These are phyloP conservation scores for Colletotrichum graminicola DNA, from an alignment of 2,329 filamentous ascomycete species.

Conservation along the genomic window DNA sequence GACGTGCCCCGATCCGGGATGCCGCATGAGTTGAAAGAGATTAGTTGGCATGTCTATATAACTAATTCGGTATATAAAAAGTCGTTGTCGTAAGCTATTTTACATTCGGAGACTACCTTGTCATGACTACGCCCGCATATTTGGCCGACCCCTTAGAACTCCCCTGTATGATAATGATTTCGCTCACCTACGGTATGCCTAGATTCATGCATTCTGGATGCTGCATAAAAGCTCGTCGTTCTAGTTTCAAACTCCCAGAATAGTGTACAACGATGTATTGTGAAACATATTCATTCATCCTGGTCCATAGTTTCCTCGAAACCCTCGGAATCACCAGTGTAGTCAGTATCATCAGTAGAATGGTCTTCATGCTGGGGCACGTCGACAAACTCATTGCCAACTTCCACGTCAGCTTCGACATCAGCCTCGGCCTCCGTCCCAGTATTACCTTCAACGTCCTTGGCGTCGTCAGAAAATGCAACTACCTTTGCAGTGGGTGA, in stretches of 20 bases:
- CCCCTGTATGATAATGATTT: background rate
- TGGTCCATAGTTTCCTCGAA: slow-evolving; percentile 41
- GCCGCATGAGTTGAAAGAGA: slow-evolving; percentile 22
- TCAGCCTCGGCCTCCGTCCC: background rate
- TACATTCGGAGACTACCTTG: background rate
- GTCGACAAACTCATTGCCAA: slow-evolving; percentile 26
- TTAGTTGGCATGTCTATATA: slow-evolving; percentile 3
- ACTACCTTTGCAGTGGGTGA: slow-evolving; percentile 66
- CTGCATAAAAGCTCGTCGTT: background rate
- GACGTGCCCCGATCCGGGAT: slow-evolving; percentile 12
- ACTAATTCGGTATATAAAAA: background rate
- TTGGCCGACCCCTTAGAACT: slow-evolving; percentile 7
- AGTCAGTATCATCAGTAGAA: slow-evolving; percentile 20
- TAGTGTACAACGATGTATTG: slow-evolving; percentile 9
- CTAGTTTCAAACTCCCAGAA: background rate
- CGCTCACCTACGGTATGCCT: slow-evolving; percentile 6
- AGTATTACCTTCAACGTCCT: slow-evolving; percentile 2
- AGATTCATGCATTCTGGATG: slow-evolving; percentile 1
- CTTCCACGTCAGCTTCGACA: slow-evolving; percentile 1
- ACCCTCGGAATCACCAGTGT: slow-evolving; percentile 36
- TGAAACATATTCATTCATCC: slow-evolving; percentile 9
- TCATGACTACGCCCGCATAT: background rate
- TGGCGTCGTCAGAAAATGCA: slow-evolving; percentile 70
- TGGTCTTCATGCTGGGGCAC: slow-evolving; percentile 24
- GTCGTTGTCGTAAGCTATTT: background rate